Base-by-base conservation (phyloP, 192 early-diverging fungal genomes). In the Entomortierella parvispora region DNA sequence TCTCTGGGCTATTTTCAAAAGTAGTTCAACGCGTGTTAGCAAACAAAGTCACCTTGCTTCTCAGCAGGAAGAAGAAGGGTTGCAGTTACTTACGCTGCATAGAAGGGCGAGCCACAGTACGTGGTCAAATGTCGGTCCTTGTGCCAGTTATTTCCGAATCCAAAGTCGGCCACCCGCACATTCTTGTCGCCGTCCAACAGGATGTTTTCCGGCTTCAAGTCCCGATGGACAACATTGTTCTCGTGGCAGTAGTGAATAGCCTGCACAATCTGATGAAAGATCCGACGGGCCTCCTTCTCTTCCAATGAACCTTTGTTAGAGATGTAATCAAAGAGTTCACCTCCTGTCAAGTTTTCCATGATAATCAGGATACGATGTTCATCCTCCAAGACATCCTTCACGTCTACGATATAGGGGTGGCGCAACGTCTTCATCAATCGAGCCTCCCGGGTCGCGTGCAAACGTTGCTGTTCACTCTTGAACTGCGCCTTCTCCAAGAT, bases 31-130 rank as follows among this genome's bases (percentile, higher is more conserved):
- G n/a, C n/a, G n/a, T n/a, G n/a, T n/a, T n/a, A n/a, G n/a, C n/a
- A n/a, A n/a, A n/a, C n/a, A n/a, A n/a, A n/a, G n/a, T n/a, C n/a
- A n/a, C n/a, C n/a, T n/a, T n/a, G n/a, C n/a, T n/a, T n/a, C n/a
- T n/a, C n/a, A n/a, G n/a, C n/a, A n/a, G n/a, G n/a, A n/a, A n/a
- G n/a, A n/a, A n/a, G n/a, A n/a, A n/a, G n/a, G n/a, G n/a, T n/a
- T n/a, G n/a, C n/a, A n/a, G n/a, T n/a, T n/a, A n/a, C n/a, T n/a
- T n/a, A n/a, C n/a, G 88, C 81, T n/a, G 88, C 88, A 51, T 89
- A 89, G 49, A 84, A 87, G 10, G 88, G 88, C 15, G 78, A 87
- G 3, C 90, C 90, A 66, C 90, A 92, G 62, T 87, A 91, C 10
- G 90, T 92, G 37, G 82, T 86, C 37, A 91, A 69, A 28, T 87